Evolutionary conservation across 1,139 yeast species (phyloP).

Genomic region (Kodamaea sp.): DNA sequence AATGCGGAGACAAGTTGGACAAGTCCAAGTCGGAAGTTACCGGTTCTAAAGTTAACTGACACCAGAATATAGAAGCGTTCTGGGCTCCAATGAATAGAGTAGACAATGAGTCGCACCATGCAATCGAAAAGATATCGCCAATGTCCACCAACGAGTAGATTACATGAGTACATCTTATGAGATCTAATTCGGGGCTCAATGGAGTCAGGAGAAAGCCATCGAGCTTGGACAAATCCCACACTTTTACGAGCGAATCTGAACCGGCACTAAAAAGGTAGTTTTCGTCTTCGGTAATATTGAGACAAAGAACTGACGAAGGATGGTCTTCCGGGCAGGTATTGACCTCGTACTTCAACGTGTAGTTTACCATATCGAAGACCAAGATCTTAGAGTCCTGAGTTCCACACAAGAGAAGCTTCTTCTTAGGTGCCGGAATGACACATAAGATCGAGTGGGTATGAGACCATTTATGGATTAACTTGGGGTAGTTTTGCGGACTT

Average conservation of each 20-base stretch:
- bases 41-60: slow-evolving; percentile 32
- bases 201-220: not conserved
- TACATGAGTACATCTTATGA: slow-evolving; percentile 53
- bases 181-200: slow-evolving; percentile 1
- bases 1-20: not conserved
- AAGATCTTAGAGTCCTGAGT: slow-evolving; percentile 86
- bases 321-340: slow-evolving; percentile 49
- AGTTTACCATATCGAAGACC: slow-evolving; percentile 69
- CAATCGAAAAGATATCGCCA: slow-evolving; percentile 88
- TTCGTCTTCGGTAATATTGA: slow-evolving; percentile 60
- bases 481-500: slow-evolving; percentile 7
- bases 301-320: slow-evolving; percentile 71
- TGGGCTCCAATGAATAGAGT: slow-evolving; percentile 87
- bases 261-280: slow-evolving; percentile 78
- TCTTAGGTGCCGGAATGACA: slow-evolving; percentile 63
- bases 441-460: slow-evolving; percentile 76
- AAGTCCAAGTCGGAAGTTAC: not conserved
- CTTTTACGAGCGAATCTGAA: slow-evolving; percentile 83
- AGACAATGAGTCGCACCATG: slow-evolving; percentile 61
- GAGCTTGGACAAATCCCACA: slow-evolving; percentile 60
- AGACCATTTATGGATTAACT: slow-evolving; percentile 69
- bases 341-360: slow-evolving; percentile 47
- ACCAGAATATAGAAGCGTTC: slow-evolving; percentile 84
- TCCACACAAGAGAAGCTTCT: slow-evolving; percentile 77
- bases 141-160: slow-evolving; percentile 84